Evolutionary conservation across 768 basidiomycete species (phyloP), one percentile per base, ranked within the genome.

Genomic region (Mycena epipterygia): DNA sequence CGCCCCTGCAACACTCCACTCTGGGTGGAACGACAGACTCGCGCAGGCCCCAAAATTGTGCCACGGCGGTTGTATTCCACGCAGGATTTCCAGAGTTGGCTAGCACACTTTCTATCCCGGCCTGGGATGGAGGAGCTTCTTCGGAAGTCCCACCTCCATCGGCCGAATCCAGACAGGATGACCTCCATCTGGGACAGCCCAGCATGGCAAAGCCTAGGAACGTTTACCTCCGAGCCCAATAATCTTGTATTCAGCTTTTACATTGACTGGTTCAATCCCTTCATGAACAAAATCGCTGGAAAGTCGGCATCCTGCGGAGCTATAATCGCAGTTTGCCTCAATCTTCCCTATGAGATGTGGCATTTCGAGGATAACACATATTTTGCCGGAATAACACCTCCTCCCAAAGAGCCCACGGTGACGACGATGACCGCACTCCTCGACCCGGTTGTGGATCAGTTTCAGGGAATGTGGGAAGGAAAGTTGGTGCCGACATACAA

Each of bases 181-280:
- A 11, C 44, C 5, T 71, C 57, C 48, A 41, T 70, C 19, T 70
- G 69, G 69, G 69, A 70, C 29, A 65, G 63, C 42, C 69, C 69
- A 27, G 64, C n/a, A n/a, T n/a, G n/a, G n/a, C 69, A 60, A 23
- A 70, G 63, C 33, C 69, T 65, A 7, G 68, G 68, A 16, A 21
- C 53, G 13, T 70, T 59, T 39, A 70, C 68, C 17, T 64, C 68
- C 32, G 30, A 41, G 27, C 56, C 56, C 56, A 66, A 60, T 17
- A 70, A 70, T 72, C 69, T 55, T 21, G 62, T 61, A 0, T 68
- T 68, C 59, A 53, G 25, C 21, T 46, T 1, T 4, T 61, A 61
- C 25, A 61, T 68, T 13, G 71, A 75, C 57, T 76, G 76, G 74
- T 76, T 76, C 49, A 76, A 76, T 49, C 76, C 74, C 0, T 73